Evolutionary conservation across 2,329 filamentous ascomycete species (phyloP).

Genomic region (Epichloe typhina): DNA sequence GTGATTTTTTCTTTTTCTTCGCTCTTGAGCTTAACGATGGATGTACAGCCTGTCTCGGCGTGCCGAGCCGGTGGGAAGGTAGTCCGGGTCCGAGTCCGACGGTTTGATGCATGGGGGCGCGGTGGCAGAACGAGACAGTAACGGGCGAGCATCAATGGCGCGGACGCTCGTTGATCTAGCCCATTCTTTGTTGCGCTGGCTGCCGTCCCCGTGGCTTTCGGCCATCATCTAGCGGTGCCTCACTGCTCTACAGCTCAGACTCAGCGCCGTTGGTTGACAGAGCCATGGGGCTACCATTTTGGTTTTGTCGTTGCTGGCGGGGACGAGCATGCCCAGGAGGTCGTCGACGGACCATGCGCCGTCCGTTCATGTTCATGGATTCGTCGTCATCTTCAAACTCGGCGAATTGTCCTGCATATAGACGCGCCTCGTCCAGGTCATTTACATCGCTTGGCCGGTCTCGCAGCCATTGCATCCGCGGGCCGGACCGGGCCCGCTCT

Average conservation of each 20-base stretch:
- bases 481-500: constrained; percentile 77
- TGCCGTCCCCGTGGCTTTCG: neutral
- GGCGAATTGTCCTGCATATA: constrained; percentile 37
- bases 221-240: neutral
- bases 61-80: neutral
- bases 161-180: neutral
- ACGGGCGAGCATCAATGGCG: neutral
- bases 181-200: neutral
- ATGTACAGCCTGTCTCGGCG: neutral
- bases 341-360: constrained; percentile 29
- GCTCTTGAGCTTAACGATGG: neutral
- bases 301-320: constrained; percentile 29
- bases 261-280: constrained; percentile 43
- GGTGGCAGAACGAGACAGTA: neutral
- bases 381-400: constrained; percentile 49
- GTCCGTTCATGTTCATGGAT: constrained; percentile 29
- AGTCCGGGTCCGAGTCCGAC: neutral
- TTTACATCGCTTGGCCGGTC: constrained; percentile 67
- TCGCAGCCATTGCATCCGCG: constrained; percentile 93
- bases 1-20: neutral
- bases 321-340: constrained; percentile 28
- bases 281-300: constrained; percentile 44
- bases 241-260: constrained; percentile 34
- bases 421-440: constrained; percentile 69
- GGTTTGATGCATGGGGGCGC: neutral